Percentiles rank a stretch among this genome's conserved stretches.
Evolutionary conservation across 495 filamentous ascomycete genomes (phyloP).

Genomic region (Schizothecium vesticola): DNA sequence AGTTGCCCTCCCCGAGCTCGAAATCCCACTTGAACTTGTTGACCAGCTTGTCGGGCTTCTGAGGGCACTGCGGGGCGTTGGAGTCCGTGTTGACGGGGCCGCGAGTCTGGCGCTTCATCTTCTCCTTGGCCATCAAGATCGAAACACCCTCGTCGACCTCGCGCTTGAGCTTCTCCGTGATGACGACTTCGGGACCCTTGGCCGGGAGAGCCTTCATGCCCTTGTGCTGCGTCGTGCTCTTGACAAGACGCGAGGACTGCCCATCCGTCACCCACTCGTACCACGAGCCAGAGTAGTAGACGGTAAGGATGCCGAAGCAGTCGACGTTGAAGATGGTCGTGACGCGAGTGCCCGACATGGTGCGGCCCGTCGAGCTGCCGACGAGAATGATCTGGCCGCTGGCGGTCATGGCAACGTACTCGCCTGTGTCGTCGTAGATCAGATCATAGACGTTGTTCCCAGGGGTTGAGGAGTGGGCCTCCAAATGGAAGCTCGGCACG

Average conservation of each 20-base stretch:
- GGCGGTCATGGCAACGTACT: slow-evolving; percentile 3
- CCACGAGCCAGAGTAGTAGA: background rate
- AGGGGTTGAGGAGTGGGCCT: background rate
- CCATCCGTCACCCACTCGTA: slow-evolving; percentile 9
- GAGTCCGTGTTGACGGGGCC: background rate
- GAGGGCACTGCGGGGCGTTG: slow-evolving; percentile 2
- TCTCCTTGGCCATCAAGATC: background rate
- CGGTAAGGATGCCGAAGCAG: slow-evolving; percentile 6
- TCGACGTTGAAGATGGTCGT: slow-evolving; percentile 12
- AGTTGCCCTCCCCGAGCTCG: background rate
- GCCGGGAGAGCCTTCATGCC: slow-evolving; percentile 7
- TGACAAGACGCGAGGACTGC: background rate
- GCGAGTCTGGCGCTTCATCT: background rate
- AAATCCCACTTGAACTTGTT: background rate
- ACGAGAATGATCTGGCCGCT: slow-evolving; percentile 1
- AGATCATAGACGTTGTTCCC: background rate
- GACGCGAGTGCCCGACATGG: background rate
- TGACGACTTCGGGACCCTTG: background rate
- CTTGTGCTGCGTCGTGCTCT: background rate
- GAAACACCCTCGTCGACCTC: background rate
- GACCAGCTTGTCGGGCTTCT: background rate
- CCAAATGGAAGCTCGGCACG: slow-evolving; percentile 1
- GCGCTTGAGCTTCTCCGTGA: background rate
- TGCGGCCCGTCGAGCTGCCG: background rate
- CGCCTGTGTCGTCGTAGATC: background rate